Conservation (phyloP, 1,284 basidiomycete species). For the Tilletia setariae region DNA sequence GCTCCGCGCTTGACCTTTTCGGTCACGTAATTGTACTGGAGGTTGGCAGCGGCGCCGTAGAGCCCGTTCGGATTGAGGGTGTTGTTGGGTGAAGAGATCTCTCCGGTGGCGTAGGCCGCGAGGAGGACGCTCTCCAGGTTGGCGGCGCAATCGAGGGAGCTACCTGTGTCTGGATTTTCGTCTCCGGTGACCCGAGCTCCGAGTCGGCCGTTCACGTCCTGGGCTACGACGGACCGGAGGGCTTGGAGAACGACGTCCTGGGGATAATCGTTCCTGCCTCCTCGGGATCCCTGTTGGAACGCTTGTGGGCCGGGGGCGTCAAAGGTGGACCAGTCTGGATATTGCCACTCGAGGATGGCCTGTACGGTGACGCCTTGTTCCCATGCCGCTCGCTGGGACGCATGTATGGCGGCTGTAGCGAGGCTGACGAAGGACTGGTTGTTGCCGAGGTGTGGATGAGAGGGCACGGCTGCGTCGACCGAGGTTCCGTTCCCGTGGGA, state of each 20-base stretch:
- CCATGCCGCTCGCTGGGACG: conserved; percentile 3
- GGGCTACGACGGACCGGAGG: neutral
- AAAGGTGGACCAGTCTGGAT: neutral
- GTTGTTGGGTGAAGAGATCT: neutral
- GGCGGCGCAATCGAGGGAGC: neutral
- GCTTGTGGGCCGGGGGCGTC: neutral
- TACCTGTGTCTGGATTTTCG: neutral
- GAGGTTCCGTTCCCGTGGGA: too few species aligned
- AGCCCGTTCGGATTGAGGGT: neutral
- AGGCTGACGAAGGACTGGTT: conserved; percentile 5
- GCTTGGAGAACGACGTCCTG: conserved; percentile 9
- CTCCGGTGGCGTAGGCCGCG: neutral
- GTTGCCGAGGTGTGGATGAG: neutral
- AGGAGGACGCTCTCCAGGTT: conserved; percentile 8
- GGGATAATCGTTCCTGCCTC: neutral
- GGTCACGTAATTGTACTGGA: neutral
- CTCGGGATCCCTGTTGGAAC: neutral
- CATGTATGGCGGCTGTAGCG: neutral
- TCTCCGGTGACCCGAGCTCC: neutral
- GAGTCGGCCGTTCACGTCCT: neutral
- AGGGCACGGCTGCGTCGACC: neutral
- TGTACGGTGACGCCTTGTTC: conserved; percentile 13
- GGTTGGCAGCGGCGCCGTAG: neutral
- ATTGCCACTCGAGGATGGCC: conserved; percentile 8
- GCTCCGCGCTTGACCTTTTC: neutral